Base-by-base conservation (phyloP, 768 basidiomycete genomes). In the Lactifluus piperatus region DNA sequence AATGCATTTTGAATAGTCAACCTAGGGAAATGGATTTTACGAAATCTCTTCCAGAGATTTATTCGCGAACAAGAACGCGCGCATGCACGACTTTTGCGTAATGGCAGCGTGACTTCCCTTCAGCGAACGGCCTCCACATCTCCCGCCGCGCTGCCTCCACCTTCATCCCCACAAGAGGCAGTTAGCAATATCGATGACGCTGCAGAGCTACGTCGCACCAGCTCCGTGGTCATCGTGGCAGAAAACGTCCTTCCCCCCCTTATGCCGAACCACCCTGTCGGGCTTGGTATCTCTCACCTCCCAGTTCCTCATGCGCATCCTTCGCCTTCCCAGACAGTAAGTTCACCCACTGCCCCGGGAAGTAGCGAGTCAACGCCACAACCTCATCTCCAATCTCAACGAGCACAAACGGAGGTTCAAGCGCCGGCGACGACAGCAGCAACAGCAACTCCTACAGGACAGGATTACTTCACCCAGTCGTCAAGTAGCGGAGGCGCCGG, bases 11-110 rank as follows among this genome's bases (percentile, higher is more conserved):
- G 9, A 7, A 1, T 62, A 97, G 94, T 95, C 64, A 95, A 94
- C 69, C 76, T 95, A 46, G 94, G 91, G 1, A 94, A 91, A 73
- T 94, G 92, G 91, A 82, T 91, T 1, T 71, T 95, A 22, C 80
- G 86, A 29, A 95, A 94, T 69, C 72, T 97, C 14, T 97, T 95
- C 71, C 68, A 82, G 32, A 83, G 81, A 3, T 92, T 93, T 68
- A 78, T 91, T 51, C 76, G 77, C 11, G 89, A 90, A 66, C 82
- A 90, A 63, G 78, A 83, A 58, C 76, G 76, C 26, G 58, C 66
- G 44, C 44, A 68, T 43, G 34, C 72, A 50, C 63, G 68, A 16
- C 68, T 67, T 34, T 46, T 62, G 9, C 64, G 67, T 9, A 27
- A 30, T 16, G 51, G 1, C 22, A 27, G 6, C 6, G 4, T 39